Percentiles rank a stretch among this genome's conserved stretches.
Conservation (phyloP, 73 alveolate genomes). For the Uronychia setigera region DNA sequence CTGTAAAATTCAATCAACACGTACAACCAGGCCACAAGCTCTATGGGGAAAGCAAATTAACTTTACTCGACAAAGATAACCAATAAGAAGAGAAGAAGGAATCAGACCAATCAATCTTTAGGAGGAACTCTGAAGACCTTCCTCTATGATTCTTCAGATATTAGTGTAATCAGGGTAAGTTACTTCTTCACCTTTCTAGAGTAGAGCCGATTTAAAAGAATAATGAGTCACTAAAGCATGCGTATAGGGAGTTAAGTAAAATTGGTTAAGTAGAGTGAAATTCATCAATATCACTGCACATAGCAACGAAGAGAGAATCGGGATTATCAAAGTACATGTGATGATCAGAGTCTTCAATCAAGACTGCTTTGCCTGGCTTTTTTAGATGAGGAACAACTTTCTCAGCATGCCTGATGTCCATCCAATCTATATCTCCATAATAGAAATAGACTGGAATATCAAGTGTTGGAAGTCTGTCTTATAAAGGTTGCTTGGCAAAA, state of each 20-base stretch:
- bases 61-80: too few relatives aligned
- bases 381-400: not conserved
- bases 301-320: constrained; percentile 58
- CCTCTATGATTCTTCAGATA: too few relatives aligned
- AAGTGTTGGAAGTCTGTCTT: constrained; percentile 13
- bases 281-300: constrained; percentile 43
- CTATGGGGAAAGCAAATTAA: too few relatives aligned
- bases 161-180: too few relatives aligned
- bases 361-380: not conserved
- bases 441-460: constrained; percentile 40
- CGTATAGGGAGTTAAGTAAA: too few relatives aligned
- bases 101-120: too few relatives aligned
- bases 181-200: not conserved
- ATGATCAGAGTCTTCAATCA: constrained; percentile 7
- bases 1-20: too few relatives aligned
- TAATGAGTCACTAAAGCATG: too few relatives aligned
- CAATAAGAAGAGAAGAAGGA: too few relatives aligned
- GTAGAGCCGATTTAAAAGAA: constrained; percentile 27
- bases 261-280: too few relatives aligned
- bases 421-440: constrained; percentile 79
- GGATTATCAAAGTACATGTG: constrained; percentile 6
- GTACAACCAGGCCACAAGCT: too few relatives aligned
- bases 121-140: too few relatives aligned
- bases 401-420: constrained; percentile 19
- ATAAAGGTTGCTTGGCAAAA: not conserved